phyloP scores from a whole-genome alignment of 2,329 filamentous ascomycete genomes.

The Stachybotrys echinatus region DNA sequence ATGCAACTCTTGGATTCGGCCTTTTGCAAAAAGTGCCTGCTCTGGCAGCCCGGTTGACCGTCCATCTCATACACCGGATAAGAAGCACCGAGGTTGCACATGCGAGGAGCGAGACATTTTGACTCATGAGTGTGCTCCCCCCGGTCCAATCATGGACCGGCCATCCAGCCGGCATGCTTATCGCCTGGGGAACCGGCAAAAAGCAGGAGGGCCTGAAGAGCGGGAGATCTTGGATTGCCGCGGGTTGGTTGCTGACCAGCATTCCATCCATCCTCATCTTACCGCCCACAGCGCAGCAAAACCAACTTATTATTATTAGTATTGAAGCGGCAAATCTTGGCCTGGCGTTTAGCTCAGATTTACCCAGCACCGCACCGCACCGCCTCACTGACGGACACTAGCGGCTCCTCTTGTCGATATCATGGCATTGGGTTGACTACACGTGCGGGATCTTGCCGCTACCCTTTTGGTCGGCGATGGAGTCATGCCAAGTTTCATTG shows the following conservation, averaged over 20 bases:
- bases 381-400: not conserved
- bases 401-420: not conserved
- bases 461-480: not conserved
- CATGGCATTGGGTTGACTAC: not conserved
- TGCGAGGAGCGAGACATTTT: too few relatives aligned
- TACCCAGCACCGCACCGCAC: not conserved
- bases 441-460: not conserved
- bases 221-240: not conserved
- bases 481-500: not conserved
- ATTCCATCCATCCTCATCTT: not conserved
- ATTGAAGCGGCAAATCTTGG: not conserved
- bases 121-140: too few relatives aligned
- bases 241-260: not conserved
- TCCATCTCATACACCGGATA: too few relatives aligned
- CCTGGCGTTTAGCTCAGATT: not conserved
- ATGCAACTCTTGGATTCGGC: not conserved
- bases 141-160: not conserved
- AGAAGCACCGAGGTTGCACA: too few relatives aligned
- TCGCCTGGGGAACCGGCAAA: not conserved
- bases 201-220: not conserved
- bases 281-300: not conserved
- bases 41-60: too few relatives aligned
- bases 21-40: too few relatives aligned
- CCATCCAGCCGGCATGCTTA: not conserved
- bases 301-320: not conserved